Percentiles rank a stretch among this genome's conserved stretches.
These are phyloP conservation scores for Dioscorea dumetorum DNA, from an alignment of 106 monocot species.

Conservation along the genomic window DNA sequence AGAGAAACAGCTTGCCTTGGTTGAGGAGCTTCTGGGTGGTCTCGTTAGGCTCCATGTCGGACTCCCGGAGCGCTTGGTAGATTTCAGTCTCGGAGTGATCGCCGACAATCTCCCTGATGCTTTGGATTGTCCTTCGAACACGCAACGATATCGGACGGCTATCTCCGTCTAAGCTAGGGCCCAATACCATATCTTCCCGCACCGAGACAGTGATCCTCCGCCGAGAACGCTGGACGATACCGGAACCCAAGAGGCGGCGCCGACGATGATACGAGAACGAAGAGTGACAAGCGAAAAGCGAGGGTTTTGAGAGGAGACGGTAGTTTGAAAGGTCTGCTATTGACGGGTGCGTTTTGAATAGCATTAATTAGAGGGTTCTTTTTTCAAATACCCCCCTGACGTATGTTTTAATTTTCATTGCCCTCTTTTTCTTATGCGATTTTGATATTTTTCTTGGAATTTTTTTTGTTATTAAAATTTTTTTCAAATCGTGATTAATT, in stretches of 20 bases:
- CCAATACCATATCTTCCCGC: too few species aligned
- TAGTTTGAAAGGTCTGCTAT: neutral
- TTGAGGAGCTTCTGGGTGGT: constrained; percentile 64
- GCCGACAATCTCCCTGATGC: constrained; percentile 74
- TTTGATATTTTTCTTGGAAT: too few species aligned
- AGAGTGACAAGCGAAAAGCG: neutral
- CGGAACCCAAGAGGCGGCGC: neutral
- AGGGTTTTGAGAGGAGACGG: constrained; percentile 3
- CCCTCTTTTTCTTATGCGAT: too few species aligned
- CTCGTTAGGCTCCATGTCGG: constrained; percentile 87
- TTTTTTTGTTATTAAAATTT: too few species aligned
- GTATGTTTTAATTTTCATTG: too few species aligned
- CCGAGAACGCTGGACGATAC: too few species aligned
- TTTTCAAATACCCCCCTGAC: too few species aligned
- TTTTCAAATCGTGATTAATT: too few species aligned
- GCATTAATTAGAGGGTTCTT: too few species aligned
- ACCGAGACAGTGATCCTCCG: too few species aligned
- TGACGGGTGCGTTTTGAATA: too few species aligned
- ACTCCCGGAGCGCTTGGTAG: constrained; percentile 55
- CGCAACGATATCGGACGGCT: constrained; percentile 7
- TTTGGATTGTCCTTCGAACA: constrained; percentile 33
- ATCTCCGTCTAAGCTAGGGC: constrained; percentile 12
- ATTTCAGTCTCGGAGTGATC: constrained; percentile 76
- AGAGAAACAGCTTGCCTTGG: constrained; percentile 31
- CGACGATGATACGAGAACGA: neutral